phyloP scores from a whole-genome alignment of 2,329 filamentous ascomycete genomes.

The Cladosporium velox region DNA sequence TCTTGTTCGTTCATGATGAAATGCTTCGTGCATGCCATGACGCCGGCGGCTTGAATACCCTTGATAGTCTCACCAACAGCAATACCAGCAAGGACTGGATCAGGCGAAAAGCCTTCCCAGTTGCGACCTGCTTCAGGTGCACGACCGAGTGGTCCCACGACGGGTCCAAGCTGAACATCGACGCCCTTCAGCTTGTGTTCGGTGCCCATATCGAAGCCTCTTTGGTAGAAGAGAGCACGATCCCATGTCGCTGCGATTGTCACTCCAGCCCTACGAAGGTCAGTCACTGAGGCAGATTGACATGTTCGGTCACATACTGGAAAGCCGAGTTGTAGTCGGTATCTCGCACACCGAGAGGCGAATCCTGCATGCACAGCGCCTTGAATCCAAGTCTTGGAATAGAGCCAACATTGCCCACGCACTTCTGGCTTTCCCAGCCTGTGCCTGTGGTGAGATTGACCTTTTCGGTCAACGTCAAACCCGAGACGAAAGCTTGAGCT shows the following conservation, averaged over 20 bases:
- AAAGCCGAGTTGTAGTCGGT: constrained; percentile 52
- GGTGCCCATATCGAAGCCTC: constrained; percentile 38
- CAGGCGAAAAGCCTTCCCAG: constrained; percentile 32
- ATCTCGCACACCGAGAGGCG: constrained; percentile 39
- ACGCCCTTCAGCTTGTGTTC: constrained; percentile 39
- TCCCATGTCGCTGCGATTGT: constrained; percentile 72
- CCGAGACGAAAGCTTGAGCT: constrained; percentile 34
- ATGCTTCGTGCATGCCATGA: constrained; percentile 45
- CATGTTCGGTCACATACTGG: constrained; percentile 46
- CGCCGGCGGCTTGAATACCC: constrained; percentile 53
- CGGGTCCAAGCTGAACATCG: constrained; percentile 49
- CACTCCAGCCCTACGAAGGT: constrained; percentile 61
- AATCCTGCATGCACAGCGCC: constrained; percentile 46
- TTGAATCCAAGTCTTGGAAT: constrained; percentile 43
- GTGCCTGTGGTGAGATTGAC: constrained; percentile 59
- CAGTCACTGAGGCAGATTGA: not conserved
- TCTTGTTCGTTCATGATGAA: constrained; percentile 37
- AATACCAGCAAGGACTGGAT: constrained; percentile 34
- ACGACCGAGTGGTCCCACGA: constrained; percentile 36
- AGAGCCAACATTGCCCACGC: constrained; percentile 57
- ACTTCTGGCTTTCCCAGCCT: constrained; percentile 66
- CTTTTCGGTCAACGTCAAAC: constrained; percentile 40
- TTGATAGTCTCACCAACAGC: constrained; percentile 33
- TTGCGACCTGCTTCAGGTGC: constrained; percentile 36
- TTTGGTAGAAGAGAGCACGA: constrained; percentile 37